A percentile compares a stretch with the other conserved stretches of the same genome.
phyloP scores from a whole-genome alignment of 163 green algal species.

The Chlorella variabilis region DNA sequence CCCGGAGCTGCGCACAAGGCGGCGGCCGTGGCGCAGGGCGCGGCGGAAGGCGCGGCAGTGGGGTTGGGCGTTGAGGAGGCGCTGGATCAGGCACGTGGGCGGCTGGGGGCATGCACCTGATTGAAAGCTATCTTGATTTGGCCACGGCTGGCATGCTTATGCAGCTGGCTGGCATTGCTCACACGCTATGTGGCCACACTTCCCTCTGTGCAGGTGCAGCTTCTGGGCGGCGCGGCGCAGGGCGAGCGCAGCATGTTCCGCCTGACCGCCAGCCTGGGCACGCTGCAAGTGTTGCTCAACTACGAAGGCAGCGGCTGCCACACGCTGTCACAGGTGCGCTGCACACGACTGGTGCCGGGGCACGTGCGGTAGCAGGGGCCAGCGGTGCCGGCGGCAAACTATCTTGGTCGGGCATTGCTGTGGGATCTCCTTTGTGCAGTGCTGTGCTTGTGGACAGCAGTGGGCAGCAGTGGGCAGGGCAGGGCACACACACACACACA shows the following conservation, averaged over 20 bases:
- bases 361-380: too few species aligned
- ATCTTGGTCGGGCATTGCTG: too few species aligned
- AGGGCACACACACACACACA: too few species aligned
- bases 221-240: slow-evolving; percentile 49
- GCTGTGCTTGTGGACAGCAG: too few species aligned
- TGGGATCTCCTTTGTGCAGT: too few species aligned
- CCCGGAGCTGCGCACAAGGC: neutral
- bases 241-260: slow-evolving; percentile 43
- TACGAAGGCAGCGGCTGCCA: slow-evolving; percentile 52
- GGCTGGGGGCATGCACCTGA: slow-evolving; percentile 35
- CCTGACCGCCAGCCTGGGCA: slow-evolving; percentile 38
- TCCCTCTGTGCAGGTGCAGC: slow-evolving; percentile 26
- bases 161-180: too few species aligned
- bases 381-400: too few species aligned
- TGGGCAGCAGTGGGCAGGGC: too few species aligned
- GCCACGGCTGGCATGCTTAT: neutral
- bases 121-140: neutral
- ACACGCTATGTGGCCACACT: neutral
- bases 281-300: slow-evolving; percentile 55
- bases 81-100: slow-evolving; percentile 42
- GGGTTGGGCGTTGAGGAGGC: neutral
- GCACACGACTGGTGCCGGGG: neutral
- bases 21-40: neutral
- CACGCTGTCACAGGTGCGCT: slow-evolving; percentile 35
- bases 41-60: neutral